These are phyloP conservation scores for Saccharomyces hybrid DNA, from an alignment of 1,139 yeast genomes.

Conservation along the genomic window DNA sequence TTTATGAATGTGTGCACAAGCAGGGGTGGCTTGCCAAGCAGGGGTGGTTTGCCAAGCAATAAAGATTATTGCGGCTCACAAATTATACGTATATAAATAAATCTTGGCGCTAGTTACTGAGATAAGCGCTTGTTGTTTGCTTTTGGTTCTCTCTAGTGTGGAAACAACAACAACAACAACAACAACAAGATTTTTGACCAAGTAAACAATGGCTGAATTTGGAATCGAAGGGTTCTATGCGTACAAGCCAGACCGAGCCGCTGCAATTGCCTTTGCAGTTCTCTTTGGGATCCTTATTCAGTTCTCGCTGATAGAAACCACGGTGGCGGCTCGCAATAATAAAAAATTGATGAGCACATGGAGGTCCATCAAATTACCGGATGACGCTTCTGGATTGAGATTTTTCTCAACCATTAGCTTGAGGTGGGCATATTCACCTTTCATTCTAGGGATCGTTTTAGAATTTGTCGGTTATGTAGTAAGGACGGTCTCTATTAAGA, in stretches of 20 bases:
- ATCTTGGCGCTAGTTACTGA: no score
- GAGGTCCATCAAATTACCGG: not conserved
- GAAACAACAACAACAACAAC: not conserved
- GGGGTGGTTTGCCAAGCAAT: no score
- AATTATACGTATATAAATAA: no score
- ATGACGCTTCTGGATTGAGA: not conserved
- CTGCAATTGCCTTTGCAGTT: not conserved
- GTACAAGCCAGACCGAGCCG: slow-evolving; percentile 2
- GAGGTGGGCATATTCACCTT: slow-evolving; percentile 21
- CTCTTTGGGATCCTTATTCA: not conserved
- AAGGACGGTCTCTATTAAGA: slow-evolving; percentile 28
- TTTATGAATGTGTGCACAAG: no score
- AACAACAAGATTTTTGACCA: not conserved
- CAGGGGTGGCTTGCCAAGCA: no score
- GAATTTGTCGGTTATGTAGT: slow-evolving; percentile 36
- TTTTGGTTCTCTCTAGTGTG: no score
- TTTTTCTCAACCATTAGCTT: not conserved
- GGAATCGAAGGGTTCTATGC: slow-evolving; percentile 4
- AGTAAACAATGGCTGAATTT: not conserved
- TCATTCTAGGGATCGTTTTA: slow-evolving; percentile 27
- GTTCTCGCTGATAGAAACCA: not conserved
- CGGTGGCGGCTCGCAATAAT: not conserved
- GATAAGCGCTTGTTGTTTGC: no score
- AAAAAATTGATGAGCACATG: not conserved
- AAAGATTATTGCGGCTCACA: no score